Evolutionary conservation across 345 rosid genomes (phyloP).

Genomic region (Pistacia vera): DNA sequence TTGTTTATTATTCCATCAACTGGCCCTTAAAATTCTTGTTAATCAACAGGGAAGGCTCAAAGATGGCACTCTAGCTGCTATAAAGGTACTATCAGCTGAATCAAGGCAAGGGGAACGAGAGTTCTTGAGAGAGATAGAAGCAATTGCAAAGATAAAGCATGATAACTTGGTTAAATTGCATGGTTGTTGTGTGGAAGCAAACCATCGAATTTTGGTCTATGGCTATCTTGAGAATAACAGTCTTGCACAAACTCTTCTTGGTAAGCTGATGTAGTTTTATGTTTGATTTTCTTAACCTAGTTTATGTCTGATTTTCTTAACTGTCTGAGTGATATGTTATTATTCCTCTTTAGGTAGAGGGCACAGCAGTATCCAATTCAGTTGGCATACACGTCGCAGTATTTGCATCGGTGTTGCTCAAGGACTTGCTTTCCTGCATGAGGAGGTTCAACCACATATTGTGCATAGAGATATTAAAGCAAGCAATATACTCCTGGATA

Average conservation of each 20-base stretch:
- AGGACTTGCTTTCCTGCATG: constrained; percentile 75
- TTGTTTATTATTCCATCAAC: constrained; percentile 9
- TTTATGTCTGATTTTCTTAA: constrained; percentile 6
- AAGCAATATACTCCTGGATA: constrained; percentile 71
- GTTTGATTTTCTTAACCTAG: constrained; percentile 10
- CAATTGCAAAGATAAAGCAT: constrained; percentile 58
- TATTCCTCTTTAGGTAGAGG: constrained; percentile 37
- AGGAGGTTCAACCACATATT: constrained; percentile 60
- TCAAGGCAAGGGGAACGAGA: constrained; percentile 69
- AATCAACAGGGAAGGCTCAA: constrained; percentile 52
- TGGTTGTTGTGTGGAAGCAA: constrained; percentile 69
- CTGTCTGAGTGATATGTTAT: not conserved
- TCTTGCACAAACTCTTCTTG: constrained; percentile 68
- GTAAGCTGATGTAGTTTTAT: constrained; percentile 27
- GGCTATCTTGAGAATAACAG: constrained; percentile 75
- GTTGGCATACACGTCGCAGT: constrained; percentile 47
- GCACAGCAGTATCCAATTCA: constrained; percentile 46
- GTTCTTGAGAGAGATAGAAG: constrained; percentile 67
- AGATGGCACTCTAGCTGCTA: constrained; percentile 56
- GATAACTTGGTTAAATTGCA: constrained; percentile 59
- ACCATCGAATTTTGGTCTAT: constrained; percentile 66
- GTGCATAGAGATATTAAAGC: constrained; percentile 83
- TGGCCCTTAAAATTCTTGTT: not conserved
- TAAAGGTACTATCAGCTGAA: constrained; percentile 62
- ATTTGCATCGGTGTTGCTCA: constrained; percentile 70